Conservation (phyloP, 805 yeast species). For the Cyberlindnera mrakii region DNA sequence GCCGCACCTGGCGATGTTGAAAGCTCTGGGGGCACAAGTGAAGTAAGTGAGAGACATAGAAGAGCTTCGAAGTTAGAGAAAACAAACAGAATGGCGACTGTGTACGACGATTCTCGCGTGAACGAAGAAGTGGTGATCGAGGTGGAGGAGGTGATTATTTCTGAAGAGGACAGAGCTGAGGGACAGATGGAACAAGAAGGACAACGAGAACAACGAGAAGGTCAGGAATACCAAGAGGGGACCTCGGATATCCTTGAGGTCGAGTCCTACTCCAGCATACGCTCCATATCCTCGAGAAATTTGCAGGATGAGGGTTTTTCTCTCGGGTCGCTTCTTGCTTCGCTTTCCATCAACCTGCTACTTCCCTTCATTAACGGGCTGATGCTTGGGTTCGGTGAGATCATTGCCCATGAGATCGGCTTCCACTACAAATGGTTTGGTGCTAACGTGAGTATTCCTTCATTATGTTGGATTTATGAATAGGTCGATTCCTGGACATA, state of each 20-base stretch:
- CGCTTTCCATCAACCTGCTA: constrained; percentile 66
- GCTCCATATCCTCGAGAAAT: too few relatives aligned
- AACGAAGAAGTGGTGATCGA: too few relatives aligned
- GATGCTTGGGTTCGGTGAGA: constrained; percentile 95
- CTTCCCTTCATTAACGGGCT: constrained; percentile 89
- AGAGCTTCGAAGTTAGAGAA: too few relatives aligned
- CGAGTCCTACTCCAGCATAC: too few relatives aligned
- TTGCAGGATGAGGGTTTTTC: not conserved
- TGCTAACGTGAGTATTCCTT: constrained; percentile 43
- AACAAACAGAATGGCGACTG: too few relatives aligned
- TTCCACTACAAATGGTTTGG: constrained; percentile 72
- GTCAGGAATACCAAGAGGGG: not conserved
- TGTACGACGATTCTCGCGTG: too few relatives aligned
- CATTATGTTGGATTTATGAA: not conserved
- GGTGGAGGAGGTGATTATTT: too few relatives aligned
- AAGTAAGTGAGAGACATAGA: too few relatives aligned
- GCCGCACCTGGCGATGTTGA: too few relatives aligned
- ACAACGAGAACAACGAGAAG: not conserved
- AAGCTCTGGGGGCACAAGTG: too few relatives aligned
- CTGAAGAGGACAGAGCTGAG: not conserved
- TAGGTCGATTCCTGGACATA: not conserved
- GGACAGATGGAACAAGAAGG: not conserved
- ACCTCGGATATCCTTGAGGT: too few relatives aligned
- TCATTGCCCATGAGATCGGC: constrained; percentile 88
- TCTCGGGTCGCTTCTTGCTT: constrained; percentile 6